Evolutionary conservation across 306 rosid species (phyloP).

Genomic region (Cotoneaster glaucophyllus): DNA sequence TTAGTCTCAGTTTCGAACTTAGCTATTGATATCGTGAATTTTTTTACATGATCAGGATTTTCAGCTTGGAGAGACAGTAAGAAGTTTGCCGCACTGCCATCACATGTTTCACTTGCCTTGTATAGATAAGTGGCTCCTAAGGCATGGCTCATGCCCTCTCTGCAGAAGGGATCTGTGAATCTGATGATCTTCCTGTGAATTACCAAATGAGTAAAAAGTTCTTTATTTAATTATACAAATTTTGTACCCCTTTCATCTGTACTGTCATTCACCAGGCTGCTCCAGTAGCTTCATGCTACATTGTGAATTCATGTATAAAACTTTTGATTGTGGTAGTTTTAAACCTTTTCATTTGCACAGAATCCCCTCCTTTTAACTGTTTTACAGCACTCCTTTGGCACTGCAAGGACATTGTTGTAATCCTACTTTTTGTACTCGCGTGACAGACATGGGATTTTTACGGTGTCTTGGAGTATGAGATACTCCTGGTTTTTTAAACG

Average conservation of each 20-base stretch:
- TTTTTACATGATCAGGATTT: slow-evolving; percentile 58
- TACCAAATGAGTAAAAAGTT: slow-evolving; percentile 11
- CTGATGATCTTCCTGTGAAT: slow-evolving; percentile 38
- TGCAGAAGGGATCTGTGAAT: slow-evolving; percentile 96
- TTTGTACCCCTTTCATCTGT: slow-evolving; percentile 11
- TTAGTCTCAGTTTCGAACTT: background rate
- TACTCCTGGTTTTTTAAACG: no score
- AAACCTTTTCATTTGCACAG: slow-evolving; percentile 11
- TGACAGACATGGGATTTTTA: no score
- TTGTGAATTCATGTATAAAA: slow-evolving; percentile 21
- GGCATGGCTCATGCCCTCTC: slow-evolving; percentile 96
- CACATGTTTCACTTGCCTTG: slow-evolving; percentile 98
- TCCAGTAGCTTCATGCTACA: slow-evolving; percentile 4
- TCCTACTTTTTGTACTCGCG: background rate
- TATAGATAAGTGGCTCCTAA: slow-evolving; percentile 94
- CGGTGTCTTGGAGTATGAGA: no score
- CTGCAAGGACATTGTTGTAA: no score
- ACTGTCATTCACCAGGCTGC: slow-evolving; percentile 10
- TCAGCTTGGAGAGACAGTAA: slow-evolving; percentile 85
- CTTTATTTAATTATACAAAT: slow-evolving; percentile 42
- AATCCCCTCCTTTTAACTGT: background rate
- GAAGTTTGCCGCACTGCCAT: slow-evolving; percentile 95
- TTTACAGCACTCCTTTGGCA: background rate
- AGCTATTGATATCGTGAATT: slow-evolving; percentile 16
- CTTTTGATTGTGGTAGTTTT: slow-evolving; percentile 13